phyloP scores from a whole-genome alignment of 208 protist genomes.

The Leishmania tarentolae region DNA sequence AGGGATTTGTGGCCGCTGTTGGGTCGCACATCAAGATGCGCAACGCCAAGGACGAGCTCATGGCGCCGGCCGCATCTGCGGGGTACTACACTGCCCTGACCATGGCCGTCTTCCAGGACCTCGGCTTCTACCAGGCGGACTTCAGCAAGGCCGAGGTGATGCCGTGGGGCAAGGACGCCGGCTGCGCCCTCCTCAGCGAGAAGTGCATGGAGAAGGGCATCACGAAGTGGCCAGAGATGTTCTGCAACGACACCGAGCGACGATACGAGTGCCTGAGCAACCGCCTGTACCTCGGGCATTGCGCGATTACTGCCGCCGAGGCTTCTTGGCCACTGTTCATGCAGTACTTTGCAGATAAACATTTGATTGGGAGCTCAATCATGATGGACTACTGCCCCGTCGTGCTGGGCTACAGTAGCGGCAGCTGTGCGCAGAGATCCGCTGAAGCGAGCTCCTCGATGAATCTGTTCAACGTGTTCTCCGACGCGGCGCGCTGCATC shows the following conservation, averaged over 20 bases:
- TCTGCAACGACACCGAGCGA: conserved; percentile 32
- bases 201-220: conserved; percentile 42
- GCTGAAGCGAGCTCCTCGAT: not conserved
- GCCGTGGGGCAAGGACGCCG: conserved; percentile 59
- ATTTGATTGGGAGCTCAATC: not conserved
- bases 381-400: not conserved
- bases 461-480: not conserved
- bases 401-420: not conserved
- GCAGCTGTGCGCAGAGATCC: not conserved
- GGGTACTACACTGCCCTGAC: conserved; percentile 80
- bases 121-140: conserved; percentile 80
- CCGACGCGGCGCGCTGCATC: conserved; percentile 2
- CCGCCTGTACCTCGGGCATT: too few relatives aligned
- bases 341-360: not conserved
- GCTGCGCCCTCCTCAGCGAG: conserved; percentile 56
- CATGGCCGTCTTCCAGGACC: conserved; percentile 77
- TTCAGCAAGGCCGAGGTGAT: conserved; percentile 69
- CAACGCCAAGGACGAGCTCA: conserved; percentile 84
- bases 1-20: conserved; percentile 39
- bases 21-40: conserved; percentile 87
- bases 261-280: too few relatives aligned
- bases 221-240: conserved; percentile 52
- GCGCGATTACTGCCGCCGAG: not conserved
- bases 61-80: conserved; percentile 39
- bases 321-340: not conserved